Percentiles rank a stretch among this genome's conserved stretches.
These are phyloP conservation scores for Lithospermum erythrorhizon DNA, from an alignment of 257 asterid species.

Conservation along the genomic window DNA sequence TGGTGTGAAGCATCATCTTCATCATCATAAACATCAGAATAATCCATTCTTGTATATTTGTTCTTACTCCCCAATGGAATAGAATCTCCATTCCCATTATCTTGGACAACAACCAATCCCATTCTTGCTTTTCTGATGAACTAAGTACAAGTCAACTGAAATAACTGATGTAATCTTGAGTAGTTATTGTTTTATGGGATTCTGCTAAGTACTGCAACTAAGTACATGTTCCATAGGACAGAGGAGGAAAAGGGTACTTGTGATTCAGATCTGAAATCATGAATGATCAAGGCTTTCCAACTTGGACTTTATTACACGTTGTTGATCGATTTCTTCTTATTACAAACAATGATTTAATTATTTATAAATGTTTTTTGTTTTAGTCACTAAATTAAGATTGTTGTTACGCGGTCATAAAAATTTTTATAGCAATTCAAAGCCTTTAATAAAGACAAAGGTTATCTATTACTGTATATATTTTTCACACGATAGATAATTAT, in stretches of 20 bases:
- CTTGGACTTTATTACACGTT: background rate
- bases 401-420: too few relatives aligned
- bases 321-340: too few relatives aligned
- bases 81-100: slow-evolving; percentile 35
- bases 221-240: background rate
- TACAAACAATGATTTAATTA: too few relatives aligned
- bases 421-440: too few relatives aligned
- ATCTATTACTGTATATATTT: too few relatives aligned
- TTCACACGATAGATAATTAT: too few relatives aligned
- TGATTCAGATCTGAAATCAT: slow-evolving; percentile 1
- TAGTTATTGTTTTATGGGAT: background rate
- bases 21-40: slow-evolving; percentile 30
- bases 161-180: background rate
- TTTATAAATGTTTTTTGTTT: too few relatives aligned
- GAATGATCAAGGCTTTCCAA: background rate
- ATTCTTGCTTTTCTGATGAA: background rate
- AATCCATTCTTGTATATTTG: slow-evolving; percentile 64
- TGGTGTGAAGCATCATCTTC: slow-evolving; percentile 39
- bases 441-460: too few relatives aligned
- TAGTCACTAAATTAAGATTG: too few relatives aligned
- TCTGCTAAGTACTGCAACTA: background rate
- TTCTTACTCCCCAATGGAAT: slow-evolving; percentile 45
- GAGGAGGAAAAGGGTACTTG: background rate
- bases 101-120: slow-evolving; percentile 26
- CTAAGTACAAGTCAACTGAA: background rate